A percentile compares a stretch with the other conserved stretches of the same genome.
These are phyloP conservation scores for Fusarium sp. DNA, from an alignment of 2,329 filamentous ascomycete genomes.

Conservation along the genomic window DNA sequence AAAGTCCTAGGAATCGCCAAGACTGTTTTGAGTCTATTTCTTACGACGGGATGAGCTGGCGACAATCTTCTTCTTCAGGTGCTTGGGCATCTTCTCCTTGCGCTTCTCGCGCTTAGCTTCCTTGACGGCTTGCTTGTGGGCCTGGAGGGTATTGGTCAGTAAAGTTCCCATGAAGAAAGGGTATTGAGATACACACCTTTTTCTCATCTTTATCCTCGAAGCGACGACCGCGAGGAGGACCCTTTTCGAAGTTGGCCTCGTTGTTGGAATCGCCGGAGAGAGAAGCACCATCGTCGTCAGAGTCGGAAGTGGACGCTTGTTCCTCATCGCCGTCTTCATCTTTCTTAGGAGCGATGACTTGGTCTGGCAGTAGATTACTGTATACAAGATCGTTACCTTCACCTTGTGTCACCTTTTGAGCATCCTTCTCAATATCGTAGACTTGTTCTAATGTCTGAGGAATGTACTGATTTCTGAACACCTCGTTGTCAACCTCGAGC, in stretches of 20 bases:
- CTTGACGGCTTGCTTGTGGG: slow-evolving; percentile 90
- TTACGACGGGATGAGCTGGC: slow-evolving; percentile 72
- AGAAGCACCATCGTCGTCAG: slow-evolving; percentile 63
- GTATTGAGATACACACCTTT: slow-evolving; percentile 63
- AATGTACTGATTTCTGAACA: slow-evolving; percentile 96
- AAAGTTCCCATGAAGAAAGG: background rate
- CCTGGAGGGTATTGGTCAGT: slow-evolving; percentile 51
- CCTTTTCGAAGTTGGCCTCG: slow-evolving; percentile 72
- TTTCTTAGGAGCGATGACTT: slow-evolving; percentile 60
- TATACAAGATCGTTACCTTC: slow-evolving; percentile 85
- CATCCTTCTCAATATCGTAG: slow-evolving; percentile 94
- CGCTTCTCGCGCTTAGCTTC: slow-evolving; percentile 95
- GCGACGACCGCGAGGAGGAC: slow-evolving; percentile 80
- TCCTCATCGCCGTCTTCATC: slow-evolving; percentile 55
- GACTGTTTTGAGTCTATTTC: slow-evolving; percentile 58
- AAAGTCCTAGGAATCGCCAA: slow-evolving; percentile 3
- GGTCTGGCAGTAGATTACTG: slow-evolving; percentile 82
- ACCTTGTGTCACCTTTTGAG: slow-evolving; percentile 79
- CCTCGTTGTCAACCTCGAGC: slow-evolving; percentile 85
- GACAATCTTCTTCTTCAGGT: slow-evolving; percentile 91
- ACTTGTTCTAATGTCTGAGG: slow-evolving; percentile 96
- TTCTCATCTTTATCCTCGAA: slow-evolving; percentile 95
- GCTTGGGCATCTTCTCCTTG: slow-evolving; percentile 96
- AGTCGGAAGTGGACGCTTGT: slow-evolving; percentile 54
- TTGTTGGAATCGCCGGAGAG: slow-evolving; percentile 60